Conservation (phyloP, 345 rosid species). For the Noccaea caerulescens region DNA sequence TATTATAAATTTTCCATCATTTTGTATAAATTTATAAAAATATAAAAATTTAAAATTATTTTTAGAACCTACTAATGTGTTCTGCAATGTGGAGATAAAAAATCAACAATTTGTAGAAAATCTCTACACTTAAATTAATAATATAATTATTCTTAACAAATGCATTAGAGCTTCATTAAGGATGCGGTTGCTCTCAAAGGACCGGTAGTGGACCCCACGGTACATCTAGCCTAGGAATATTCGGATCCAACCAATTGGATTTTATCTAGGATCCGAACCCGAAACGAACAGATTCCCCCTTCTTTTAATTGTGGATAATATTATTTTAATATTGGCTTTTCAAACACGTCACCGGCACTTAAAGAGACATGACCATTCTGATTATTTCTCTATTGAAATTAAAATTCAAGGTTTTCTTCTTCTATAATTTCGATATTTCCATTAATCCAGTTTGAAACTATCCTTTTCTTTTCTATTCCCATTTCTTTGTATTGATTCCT, state of each 20-base stretch:
- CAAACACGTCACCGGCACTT: constrained; percentile 28
- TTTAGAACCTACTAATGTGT: no score
- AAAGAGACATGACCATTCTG: neutral
- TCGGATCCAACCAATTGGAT: constrained; percentile 29
- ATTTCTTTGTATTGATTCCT: constrained; percentile 12
- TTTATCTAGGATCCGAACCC: constrained; percentile 9
- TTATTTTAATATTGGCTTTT: neutral
- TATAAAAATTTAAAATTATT: no score
- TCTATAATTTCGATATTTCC: constrained; percentile 8
- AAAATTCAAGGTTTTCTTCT: constrained; percentile 24
- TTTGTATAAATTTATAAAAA: no score
- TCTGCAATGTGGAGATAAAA: no score
- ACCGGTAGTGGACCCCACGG: neutral
- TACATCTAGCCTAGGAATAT: neutral
- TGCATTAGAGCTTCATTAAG: no score
- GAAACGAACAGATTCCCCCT: neutral
- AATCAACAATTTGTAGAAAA: no score
- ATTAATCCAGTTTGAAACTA: neutral
- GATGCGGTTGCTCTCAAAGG: no score
- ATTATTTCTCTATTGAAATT: constrained; percentile 6
- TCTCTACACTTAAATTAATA: no score
- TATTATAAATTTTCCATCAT: accelerated
- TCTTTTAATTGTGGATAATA: no score
- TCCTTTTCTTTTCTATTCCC: neutral
- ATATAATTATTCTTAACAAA: no score